Evolutionary conservation across 2,329 filamentous ascomycete species (phyloP).

Genomic region (Xylariaceae sp.): DNA sequence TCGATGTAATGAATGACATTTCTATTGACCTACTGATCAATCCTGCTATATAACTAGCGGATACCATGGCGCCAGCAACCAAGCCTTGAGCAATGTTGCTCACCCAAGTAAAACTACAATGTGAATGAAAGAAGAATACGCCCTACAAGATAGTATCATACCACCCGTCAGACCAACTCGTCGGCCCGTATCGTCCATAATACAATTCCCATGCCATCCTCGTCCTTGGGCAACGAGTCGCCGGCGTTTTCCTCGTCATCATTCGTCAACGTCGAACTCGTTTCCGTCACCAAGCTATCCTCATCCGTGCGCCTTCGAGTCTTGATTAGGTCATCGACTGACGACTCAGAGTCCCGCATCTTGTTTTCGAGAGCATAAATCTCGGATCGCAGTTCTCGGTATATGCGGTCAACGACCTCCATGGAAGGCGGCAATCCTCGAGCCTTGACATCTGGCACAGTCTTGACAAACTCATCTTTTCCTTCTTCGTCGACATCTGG

Average conservation of each 20-base stretch:
- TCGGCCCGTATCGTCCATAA: neutral
- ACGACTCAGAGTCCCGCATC: neutral
- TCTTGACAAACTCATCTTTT: neutral
- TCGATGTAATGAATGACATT: neutral
- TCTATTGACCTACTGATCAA: neutral
- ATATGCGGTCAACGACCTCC: neutral
- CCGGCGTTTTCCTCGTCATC: neutral
- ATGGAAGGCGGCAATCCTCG: neutral
- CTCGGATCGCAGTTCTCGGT: neutral
- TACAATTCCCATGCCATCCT: neutral
- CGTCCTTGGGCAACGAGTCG: neutral
- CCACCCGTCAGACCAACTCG: neutral
- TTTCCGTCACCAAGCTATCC: neutral
- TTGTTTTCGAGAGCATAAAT: neutral
- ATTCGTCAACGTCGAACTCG: neutral
- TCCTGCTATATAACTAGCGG: neutral
- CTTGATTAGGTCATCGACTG: neutral
- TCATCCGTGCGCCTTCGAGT: neutral
- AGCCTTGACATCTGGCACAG: neutral
- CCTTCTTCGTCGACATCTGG: neutral
- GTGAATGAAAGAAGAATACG: neutral
- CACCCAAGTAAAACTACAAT: neutral
- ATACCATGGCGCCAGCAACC: neutral
- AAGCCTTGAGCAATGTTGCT: neutral
- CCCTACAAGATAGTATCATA: too few species aligned